Base-by-base conservation (phyloP, 495 filamentous ascomycete genomes). In the Hypoxylon trugodes region DNA sequence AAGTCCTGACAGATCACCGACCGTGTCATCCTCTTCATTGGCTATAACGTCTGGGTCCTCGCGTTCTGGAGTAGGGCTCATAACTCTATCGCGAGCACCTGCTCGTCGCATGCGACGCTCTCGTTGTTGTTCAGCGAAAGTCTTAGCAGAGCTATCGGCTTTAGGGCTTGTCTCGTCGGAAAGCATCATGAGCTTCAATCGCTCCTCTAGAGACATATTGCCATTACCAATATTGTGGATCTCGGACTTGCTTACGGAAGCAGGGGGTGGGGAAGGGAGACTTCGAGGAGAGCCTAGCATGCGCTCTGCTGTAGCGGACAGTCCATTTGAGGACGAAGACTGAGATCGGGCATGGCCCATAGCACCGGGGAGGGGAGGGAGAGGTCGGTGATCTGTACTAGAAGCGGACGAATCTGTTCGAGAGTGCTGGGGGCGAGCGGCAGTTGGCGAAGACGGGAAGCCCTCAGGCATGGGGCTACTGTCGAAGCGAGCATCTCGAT, bases 171-270 rank as follows among this genome's bases (percentile, higher is more conserved):
- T 74, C 52, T 87, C 80, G 60, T 89, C 87, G 45, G 84, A 79
- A 32, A 92, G 81, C 87, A 91, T 90, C 90, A 96, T 93, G 22
- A 95, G 82, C 59, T 84, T 85, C 22, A 96, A 81, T 22, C 91
- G 81, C 48, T 96, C 92, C 67, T 96, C 90, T 3, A 96, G 77
- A 3, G 90, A 82, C 89, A 94, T 90, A 21, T 83, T 87, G 13
- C 82, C 81, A 55, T 85, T 85, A 19, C 82, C 82, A 72, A 90
- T 86, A 21, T 84, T 85, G 4, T 88, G 82, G 46, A 89, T 85
- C 36, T 96, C 91, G 4, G 86, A 78, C 72, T 92, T 92, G 61
- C 80, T 86, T 50, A 82, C 79, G 0, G 84, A 80, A 13, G 87
- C 86, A 21, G 86, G 79, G 6, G 91, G 90, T 25, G 87, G 87